phyloP scores from a whole-genome alignment of 2,329 filamentous ascomycete genomes.

The Diaporthe nobilis region DNA sequence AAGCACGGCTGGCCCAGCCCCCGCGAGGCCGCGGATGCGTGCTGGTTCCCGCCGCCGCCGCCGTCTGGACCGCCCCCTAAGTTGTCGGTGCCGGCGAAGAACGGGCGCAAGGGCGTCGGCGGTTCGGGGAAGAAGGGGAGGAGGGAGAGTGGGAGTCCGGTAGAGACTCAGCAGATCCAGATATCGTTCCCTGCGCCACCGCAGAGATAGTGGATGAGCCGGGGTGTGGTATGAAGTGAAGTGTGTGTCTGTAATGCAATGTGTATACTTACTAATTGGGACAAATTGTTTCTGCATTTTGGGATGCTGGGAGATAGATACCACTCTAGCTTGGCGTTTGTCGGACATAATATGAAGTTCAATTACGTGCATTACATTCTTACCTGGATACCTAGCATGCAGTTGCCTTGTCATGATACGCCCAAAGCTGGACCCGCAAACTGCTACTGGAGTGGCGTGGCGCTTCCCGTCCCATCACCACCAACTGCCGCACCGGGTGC shows the following conservation, averaged over 20 bases:
- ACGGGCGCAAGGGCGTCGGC: too few relatives aligned
- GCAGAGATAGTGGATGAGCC: not conserved
- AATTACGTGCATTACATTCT: too few relatives aligned
- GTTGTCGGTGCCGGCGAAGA: too few relatives aligned
- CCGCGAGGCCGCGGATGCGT: too few relatives aligned
- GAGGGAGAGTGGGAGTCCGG: slow-evolving; percentile 50
- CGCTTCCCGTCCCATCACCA: too few relatives aligned
- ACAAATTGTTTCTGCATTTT: not conserved
- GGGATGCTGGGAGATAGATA: slow-evolving; percentile 17
- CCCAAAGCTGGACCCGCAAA: too few relatives aligned
- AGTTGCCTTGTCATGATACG: too few relatives aligned
- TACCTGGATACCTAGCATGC: too few relatives aligned
- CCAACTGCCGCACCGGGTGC: too few relatives aligned
- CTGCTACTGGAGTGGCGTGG: too few relatives aligned
- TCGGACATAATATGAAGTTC: not conserved
- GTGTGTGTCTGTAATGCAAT: not conserved
- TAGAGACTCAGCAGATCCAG: slow-evolving; percentile 54
- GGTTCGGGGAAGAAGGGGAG: slow-evolving; percentile 15
- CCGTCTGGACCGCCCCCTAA: not conserved
- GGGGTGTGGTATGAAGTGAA: not conserved
- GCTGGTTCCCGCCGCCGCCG: slow-evolving; percentile 41
- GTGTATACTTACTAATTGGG: not conserved
- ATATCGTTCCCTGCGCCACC: slow-evolving; percentile 58
- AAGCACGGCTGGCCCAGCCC: slow-evolving; percentile 38
- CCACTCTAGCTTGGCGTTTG: slow-evolving; percentile 24